Percentiles rank a stretch among this genome's conserved stretches.
phyloP scores from a whole-genome alignment of 2,329 filamentous ascomycete species.

The Aspergillus nomiae region DNA sequence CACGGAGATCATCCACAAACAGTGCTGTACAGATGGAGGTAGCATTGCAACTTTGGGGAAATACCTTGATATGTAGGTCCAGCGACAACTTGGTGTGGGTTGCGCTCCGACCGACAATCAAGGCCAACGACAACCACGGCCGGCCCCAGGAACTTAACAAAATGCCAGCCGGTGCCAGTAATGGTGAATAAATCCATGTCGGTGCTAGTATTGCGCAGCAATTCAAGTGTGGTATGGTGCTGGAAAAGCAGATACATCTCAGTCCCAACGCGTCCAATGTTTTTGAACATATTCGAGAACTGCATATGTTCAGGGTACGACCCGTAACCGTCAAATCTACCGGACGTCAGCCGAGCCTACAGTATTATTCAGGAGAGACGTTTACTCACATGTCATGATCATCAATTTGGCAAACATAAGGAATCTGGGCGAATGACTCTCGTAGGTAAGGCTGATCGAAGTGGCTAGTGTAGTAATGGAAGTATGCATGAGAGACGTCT shows the following conservation, averaged over 20 bases:
- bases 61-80: slow-evolving; percentile 96
- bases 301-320: slow-evolving; percentile 99
- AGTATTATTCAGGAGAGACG: background rate
- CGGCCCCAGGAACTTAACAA: slow-evolving; percentile 93
- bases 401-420: slow-evolving; percentile 87
- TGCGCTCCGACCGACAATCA: slow-evolving; percentile 89
- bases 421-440: slow-evolving; percentile 96
- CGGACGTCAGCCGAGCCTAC: background rate
- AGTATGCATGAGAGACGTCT: slow-evolving; percentile 93
- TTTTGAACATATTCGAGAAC: slow-evolving; percentile 95
- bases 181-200: slow-evolving; percentile 95
- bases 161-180: slow-evolving; percentile 97
- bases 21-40: slow-evolving; percentile 92
- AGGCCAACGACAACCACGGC: slow-evolving; percentile 86
- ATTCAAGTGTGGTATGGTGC: slow-evolving; percentile 93
- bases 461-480: slow-evolving; percentile 98
- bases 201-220: slow-evolving; percentile 83
- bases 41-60: slow-evolving; percentile 89
- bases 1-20: slow-evolving; percentile 92
- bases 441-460: slow-evolving; percentile 95
- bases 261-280: slow-evolving; percentile 90
- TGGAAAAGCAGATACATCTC: slow-evolving; percentile 99
- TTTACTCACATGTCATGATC: slow-evolving; percentile 92
- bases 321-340: slow-evolving; percentile 91
- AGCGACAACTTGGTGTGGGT: slow-evolving; percentile 87